Base-by-base conservation (phyloP, 2,329 filamentous ascomycete genomes). In the Esteya vermicola region DNA sequence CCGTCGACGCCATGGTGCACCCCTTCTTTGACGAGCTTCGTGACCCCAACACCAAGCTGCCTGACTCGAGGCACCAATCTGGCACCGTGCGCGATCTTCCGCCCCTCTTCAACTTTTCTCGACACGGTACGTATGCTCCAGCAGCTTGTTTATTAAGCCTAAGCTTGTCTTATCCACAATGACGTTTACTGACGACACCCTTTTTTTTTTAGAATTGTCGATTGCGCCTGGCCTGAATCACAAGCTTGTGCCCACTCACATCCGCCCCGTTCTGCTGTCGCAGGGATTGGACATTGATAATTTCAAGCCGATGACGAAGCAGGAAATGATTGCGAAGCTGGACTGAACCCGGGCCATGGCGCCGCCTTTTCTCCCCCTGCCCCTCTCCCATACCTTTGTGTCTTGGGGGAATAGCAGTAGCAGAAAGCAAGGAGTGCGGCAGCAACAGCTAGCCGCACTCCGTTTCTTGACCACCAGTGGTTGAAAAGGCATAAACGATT, bases 1-100 rank as follows among this genome's bases (percentile, higher is more conserved):
- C 91, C 19, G 78, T 98, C 47, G 85, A 96, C 54, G 91, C 91
- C 39, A 94, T 98, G 88, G 82, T 93, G 43, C 91, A 98, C 54
- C 86, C 91, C 28, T 98, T 96, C 73, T 98, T 98, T 55, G 89
- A 98, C 55, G 91, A 98, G 62, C 71, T 98, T 47, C 77, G 91
- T 54, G 86, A 95, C 54, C 85, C 86, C n/a, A 78, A 61, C 58
- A 96, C 88, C 44, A 84, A 81, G 59, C 71, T 98, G 48, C 91
- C 89, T 9, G 91, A 98, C 59, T 98, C 91, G 20, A 82, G 91
- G 57, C 86, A 95, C 62, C 75, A 84, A 46, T 84, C 81, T 50
- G 82, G 81, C 45, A 71, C 82, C 35, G 63, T 82, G 37, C 81
- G 82, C 57, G 88, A 95, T 45, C 65, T 98, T 39, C 91, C 91